Evolutionary conservation across 768 basidiomycete species (phyloP).

Genomic region (Sporobolomyces pararoseus): DNA sequence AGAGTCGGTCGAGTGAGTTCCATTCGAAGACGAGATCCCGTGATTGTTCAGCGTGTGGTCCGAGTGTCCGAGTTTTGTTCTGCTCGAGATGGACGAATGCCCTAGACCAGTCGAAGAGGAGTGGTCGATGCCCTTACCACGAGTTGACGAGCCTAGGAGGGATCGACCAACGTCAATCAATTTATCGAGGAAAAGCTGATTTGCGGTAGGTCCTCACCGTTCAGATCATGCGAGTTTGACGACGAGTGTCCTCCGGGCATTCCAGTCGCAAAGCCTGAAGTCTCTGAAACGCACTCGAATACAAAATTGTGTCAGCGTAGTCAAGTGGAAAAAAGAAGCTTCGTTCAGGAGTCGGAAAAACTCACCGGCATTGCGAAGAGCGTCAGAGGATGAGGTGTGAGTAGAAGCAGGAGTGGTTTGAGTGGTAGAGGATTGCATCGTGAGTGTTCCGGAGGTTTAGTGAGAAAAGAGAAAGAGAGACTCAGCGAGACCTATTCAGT

Average conservation of each 20-base stretch:
- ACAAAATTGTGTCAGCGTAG: background rate
- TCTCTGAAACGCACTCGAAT: background rate
- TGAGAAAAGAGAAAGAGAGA: background rate
- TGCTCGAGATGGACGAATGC: too few species aligned
- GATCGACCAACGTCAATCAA: too few species aligned
- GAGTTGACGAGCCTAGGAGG: too few species aligned
- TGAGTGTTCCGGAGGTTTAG: background rate
- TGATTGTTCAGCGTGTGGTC: too few species aligned
- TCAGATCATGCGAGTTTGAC: too few species aligned
- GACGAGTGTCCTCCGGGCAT: background rate
- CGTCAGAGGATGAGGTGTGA: background rate
- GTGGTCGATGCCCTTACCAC: too few species aligned
- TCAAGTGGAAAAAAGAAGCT: background rate
- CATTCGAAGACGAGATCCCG: background rate
- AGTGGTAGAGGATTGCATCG: background rate
- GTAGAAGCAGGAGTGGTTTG: background rate
- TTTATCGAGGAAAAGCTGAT: too few species aligned
- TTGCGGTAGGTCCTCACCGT: too few species aligned
- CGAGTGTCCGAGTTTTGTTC: too few species aligned
- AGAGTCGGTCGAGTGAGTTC: background rate
- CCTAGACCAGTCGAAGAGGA: too few species aligned
- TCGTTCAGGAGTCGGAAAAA: too few species aligned
- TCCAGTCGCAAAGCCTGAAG: slow-evolving; percentile 7
- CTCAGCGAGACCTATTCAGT: background rate
- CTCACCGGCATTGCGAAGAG: background rate